Evolutionary conservation across 2,329 filamentous ascomycete genomes (phyloP).

Genomic region (Pseudofabraea citricarpa): DNA sequence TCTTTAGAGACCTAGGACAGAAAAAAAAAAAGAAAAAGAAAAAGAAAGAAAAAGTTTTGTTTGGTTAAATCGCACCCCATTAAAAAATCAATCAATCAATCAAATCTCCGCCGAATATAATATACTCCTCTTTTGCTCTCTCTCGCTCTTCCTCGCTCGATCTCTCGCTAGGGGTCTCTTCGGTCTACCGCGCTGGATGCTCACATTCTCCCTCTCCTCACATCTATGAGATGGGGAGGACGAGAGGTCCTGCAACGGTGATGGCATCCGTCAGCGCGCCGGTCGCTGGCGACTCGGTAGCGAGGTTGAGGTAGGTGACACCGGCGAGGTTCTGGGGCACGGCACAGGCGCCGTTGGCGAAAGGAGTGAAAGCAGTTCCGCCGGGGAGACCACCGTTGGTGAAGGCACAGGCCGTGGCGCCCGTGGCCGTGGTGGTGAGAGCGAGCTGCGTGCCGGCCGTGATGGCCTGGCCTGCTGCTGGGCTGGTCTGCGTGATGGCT

Average conservation of each 20-base stretch:
- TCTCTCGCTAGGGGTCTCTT: not conserved
- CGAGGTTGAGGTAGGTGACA: conserved; percentile 63
- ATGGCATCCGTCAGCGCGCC: conserved; percentile 56
- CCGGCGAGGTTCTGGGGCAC: conserved; percentile 60
- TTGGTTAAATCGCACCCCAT: too few species aligned
- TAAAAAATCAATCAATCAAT: too few species aligned
- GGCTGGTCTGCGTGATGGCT: conserved; percentile 44
- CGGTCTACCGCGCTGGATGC: not conserved
- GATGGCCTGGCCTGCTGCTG: conserved; percentile 33
- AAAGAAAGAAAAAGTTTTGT: too few species aligned
- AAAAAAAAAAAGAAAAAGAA: too few species aligned
- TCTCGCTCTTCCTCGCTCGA: not conserved
- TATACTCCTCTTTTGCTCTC: too few species aligned
- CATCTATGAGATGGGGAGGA: conserved; percentile 35
- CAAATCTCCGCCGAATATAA: too few species aligned
- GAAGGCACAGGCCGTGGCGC: conserved; percentile 61
- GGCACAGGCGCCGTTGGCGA: conserved; percentile 50
- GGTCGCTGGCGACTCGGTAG: conserved; percentile 44
- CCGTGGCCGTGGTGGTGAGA: conserved; percentile 45
- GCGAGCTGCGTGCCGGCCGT: conserved; percentile 38
- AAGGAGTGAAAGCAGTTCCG: conserved; percentile 54
- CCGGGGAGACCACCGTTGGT: conserved; percentile 54
- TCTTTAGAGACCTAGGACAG: too few species aligned
- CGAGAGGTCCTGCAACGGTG: conserved; percentile 61
- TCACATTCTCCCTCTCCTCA: not conserved